Evolutionary conservation across 441 rosid genomes (phyloP).

Genomic region (Erodium texanum): DNA sequence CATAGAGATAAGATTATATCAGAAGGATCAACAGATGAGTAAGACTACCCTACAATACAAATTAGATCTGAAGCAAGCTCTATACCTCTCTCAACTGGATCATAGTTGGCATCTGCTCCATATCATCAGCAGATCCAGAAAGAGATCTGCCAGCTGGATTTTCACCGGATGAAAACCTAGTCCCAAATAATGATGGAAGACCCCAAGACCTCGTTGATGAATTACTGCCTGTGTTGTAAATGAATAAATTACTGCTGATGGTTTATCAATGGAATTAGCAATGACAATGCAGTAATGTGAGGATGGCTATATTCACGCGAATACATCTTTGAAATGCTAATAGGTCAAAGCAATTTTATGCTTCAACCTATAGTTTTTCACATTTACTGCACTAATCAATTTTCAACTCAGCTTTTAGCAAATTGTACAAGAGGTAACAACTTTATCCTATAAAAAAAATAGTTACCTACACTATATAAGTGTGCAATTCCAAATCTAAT

Average conservation of each 20-base stretch:
- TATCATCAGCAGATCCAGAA: conserved; percentile 20
- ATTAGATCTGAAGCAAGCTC: conserved; percentile 3
- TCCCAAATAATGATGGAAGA: conserved; percentile 36
- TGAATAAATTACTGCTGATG: not conserved
- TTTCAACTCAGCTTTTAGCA: not conserved
- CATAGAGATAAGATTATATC: conserved; percentile 9
- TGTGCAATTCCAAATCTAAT: no score
- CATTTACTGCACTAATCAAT: not conserved
- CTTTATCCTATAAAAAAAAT: not conserved
- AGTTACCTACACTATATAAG: not conserved
- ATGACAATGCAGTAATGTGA: not conserved
- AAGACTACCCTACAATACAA: conserved; percentile 6
- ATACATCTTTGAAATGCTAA: conserved; percentile 14
- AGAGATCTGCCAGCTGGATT: conserved; percentile 18
- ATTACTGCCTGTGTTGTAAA: conserved; percentile 21
- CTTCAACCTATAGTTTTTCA: not conserved
- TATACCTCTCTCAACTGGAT: conserved; percentile 37
- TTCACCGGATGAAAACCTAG: conserved; percentile 26
- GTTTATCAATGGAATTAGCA: not conserved
- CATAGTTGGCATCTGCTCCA: conserved; percentile 22
- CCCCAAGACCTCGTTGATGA: conserved; percentile 31
- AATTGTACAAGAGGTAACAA: not conserved
- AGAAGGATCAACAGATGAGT: conserved; percentile 6
- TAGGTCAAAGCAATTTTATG: conserved; percentile 15
- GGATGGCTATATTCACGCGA: not conserved